Evolutionary conservation across 139 green algal species (phyloP), one percentile per base, ranked within the genome.

Genomic region (Chlamydomonas applanata): DNA sequence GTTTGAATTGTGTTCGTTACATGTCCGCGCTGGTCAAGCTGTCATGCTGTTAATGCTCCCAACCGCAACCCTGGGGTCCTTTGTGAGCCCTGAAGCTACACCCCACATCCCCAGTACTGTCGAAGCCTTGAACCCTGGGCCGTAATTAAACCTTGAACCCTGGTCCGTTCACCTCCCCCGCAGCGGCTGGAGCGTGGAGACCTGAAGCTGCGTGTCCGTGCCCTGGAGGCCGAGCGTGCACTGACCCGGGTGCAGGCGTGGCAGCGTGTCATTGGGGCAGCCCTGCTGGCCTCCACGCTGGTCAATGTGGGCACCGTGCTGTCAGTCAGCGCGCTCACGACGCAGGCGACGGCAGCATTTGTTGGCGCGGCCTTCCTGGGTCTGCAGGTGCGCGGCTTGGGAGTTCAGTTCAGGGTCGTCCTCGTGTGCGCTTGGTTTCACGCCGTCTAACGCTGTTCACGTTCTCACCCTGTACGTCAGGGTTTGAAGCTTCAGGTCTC

Each of bases 241-340:
- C 80, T 99, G 14, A 81, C 77, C 22, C 83, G 96, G 3, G 91
- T 99, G 25, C 84, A 93, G 82, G 79, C 72, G 20, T 91, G 84
- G 88, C 91, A 96, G 76, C 85, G 79, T 1, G 85, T 92, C 0
- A 86, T 91, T 35, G 72, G 82, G 17, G 78, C 86, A 5, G 89
- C 88, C 2, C 70, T 99, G 22, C 72, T 89, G 13, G 89, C 94
- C 13, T 92, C 86, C 20, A 92, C 84, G 45, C 79, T 97, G n/a
- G 82, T 97, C 30, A 99, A 99, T 78, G 75, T 98, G 30, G 96
- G 92, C 72, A 97, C 93, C 0, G 85, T 98, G 68, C 88, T 99
- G 30, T 80, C 71, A 0, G 81, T 94, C 59, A 83, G 75, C 25
- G 90, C 90, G 3, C 82, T 91, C 71, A 64, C 73, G 2, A 45